Evolutionary conservation across 208 protist species (phyloP), one percentile per base, ranked within the genome.

Genomic region (Trypanosoma melophagium): DNA sequence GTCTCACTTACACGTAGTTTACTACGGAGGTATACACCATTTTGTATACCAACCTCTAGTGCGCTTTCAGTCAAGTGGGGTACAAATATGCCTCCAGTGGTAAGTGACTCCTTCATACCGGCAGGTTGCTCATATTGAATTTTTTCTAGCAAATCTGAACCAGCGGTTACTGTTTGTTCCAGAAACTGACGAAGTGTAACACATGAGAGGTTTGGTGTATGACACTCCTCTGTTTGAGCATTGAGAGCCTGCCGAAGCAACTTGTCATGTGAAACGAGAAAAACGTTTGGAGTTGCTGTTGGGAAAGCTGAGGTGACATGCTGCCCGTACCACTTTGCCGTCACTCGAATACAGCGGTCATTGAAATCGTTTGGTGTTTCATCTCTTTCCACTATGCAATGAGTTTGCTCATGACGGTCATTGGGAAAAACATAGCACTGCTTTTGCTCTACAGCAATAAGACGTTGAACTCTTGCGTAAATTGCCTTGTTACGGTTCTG

Each of bases 381-480:
- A 31, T 83, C 81, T 38, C 74, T 63, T 19, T 84, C 58, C 19
- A 68, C 71, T 51, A 92, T 41, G 63, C 86, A 88, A 79, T 89
- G 86, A 17, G 93, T 96, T 68, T 96, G 90, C 66, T 93, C 86
- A 65, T 97, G 93, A 28, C 81, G 77, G 70, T 98, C 93, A 69
- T 98, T 97, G 3, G 84, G 82, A 63, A 98, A 97, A n/a, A 94
- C 90, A 71, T 92, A 94, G 80, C 88, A 95, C 35, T 77, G 79
- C 59, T 92, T 93, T 7, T 44, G 35, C 40, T 83, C 73, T 50
- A 92, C 86, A 21, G 45, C 42, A n/a, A 97, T 51, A 38, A 98
- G 56, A 47, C 77, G 64, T 57, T 94, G 84, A n/a, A 97, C 62
- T 16, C 93, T 79, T 3, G 90, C 83, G 76, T 97, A 97, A 35